Conservation (phyloP, 192 early-diverging fungal species). For the Mortierella hygrophila region DNA sequence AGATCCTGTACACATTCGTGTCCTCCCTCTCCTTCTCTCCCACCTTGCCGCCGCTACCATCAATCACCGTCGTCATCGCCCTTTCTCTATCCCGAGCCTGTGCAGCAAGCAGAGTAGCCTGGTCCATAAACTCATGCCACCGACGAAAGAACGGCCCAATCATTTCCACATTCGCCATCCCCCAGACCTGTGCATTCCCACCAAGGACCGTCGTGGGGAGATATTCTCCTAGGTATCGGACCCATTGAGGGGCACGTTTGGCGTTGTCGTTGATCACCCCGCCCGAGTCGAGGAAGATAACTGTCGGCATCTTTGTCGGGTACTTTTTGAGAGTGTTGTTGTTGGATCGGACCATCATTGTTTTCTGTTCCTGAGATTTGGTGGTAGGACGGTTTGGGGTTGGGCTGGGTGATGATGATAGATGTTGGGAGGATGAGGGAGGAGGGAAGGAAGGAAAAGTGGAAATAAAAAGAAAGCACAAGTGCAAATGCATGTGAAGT, state of each 20-base stretch:
- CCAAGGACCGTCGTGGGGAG: slow-evolving; percentile 31
- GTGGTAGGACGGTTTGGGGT: neutral
- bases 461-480: slow-evolving; percentile 10
- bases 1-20: slow-evolving; percentile 36
- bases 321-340: neutral
- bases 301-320: slow-evolving; percentile 44
- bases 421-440: neutral
- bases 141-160: slow-evolving; percentile 36
- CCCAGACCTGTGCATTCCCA: slow-evolving; percentile 30
- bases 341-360: slow-evolving; percentile 14
- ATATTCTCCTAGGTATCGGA: slow-evolving; percentile 40
- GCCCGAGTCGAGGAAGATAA: slow-evolving; percentile 45
- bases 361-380: neutral
- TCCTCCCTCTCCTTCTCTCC: neutral
- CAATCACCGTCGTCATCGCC: neutral
- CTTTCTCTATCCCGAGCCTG: slow-evolving; percentile 1
- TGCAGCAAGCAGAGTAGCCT: slow-evolving; percentile 23
- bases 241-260: slow-evolving; percentile 39
- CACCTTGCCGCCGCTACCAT: neutral
- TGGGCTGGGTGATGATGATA: neutral
- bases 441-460: neutral
- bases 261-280: slow-evolving; percentile 52
- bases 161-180: slow-evolving; percentile 27
- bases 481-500: neutral
- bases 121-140: slow-evolving; percentile 38